Percentiles rank a stretch among this genome's conserved stretches.
Evolutionary conservation across 352 stramenopile species (phyloP).

Genomic region (Aphanomyces euteiches): DNA sequence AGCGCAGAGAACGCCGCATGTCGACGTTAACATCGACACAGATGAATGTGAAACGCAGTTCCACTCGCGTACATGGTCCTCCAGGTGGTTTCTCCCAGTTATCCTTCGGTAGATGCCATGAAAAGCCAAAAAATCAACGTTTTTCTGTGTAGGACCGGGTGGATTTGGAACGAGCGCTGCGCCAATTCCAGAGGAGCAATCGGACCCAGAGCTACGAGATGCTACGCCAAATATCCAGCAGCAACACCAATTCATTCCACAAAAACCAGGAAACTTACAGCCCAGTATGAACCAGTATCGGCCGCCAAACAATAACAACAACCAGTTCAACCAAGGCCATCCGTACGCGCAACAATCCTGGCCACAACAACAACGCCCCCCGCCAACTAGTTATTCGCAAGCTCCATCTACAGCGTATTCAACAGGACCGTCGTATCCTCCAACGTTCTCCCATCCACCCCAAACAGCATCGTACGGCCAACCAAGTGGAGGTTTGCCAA

Average conservation of each 20-base stretch:
- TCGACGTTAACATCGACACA: constrained; percentile 75
- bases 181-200: constrained; percentile 27
- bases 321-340: not conserved
- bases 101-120: constrained; percentile 48
- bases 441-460: not conserved
- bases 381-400: constrained; percentile 18
- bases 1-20: constrained; percentile 36
- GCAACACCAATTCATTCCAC: constrained; percentile 20
- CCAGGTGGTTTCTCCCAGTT: constrained; percentile 62
- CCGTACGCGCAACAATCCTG: constrained; percentile 17
- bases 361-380: constrained; percentile 26
- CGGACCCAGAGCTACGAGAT: constrained; percentile 30
- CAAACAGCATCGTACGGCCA: constrained; percentile 6
- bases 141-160: constrained; percentile 32
- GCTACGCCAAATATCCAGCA: not conserved
- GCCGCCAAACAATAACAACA: constrained; percentile 12
- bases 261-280: constrained; percentile 32
- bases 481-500: constrained; percentile 13
- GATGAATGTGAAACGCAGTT: constrained; percentile 72
- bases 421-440: not conserved
- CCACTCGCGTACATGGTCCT: constrained; percentile 63
- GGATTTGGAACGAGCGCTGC: constrained; percentile 60
- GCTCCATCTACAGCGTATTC: constrained; percentile 28
- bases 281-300: constrained; percentile 19
- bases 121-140: not conserved